Conservation (phyloP, 352 stramenopile species). For the Globisporangium barbulae region DNA sequence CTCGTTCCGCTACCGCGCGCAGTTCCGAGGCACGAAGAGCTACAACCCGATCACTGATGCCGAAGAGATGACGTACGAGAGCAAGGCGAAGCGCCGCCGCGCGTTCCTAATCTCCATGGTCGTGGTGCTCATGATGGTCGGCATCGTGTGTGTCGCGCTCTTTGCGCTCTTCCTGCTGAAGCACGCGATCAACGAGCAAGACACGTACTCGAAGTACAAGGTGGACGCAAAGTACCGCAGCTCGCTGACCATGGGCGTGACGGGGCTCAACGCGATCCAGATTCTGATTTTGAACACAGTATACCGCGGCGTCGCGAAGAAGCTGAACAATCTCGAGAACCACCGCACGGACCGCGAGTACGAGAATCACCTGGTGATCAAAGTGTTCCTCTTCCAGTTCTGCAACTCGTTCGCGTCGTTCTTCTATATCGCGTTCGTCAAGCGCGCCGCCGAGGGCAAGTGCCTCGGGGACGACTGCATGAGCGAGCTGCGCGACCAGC, state of each 20-base stretch:
- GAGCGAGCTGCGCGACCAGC: constrained; percentile 86
- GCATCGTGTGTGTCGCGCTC: constrained; percentile 64
- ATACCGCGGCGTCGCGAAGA: constrained; percentile 89
- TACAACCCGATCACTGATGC: constrained; percentile 64
- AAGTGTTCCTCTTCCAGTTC: constrained; percentile 98
- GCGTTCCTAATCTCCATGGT: constrained; percentile 53
- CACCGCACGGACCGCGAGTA: constrained; percentile 89
- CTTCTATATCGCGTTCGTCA: constrained; percentile 93
- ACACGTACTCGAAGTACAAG: constrained; percentile 25
- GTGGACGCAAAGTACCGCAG: constrained; percentile 36
- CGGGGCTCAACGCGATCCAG: constrained; percentile 79
- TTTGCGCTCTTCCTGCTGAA: constrained; percentile 75
- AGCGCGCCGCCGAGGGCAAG: constrained; percentile 45
- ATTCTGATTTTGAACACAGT: constrained; percentile 93
- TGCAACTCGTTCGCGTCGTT: constrained; percentile 97
- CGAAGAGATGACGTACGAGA: constrained; percentile 68
- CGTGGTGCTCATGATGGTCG: constrained; percentile 73
- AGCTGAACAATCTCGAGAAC: constrained; percentile 94
- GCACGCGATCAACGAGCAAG: constrained; percentile 59
- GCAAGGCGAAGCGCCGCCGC: constrained; percentile 50
- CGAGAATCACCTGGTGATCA: constrained; percentile 94
- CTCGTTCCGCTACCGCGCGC: constrained; percentile 68
- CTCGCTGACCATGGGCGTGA: constrained; percentile 42
- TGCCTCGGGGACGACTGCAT: constrained; percentile 86
- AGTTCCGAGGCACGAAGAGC: constrained; percentile 80